Evolutionary conservation across 495 filamentous ascomycete genomes (phyloP).

Genomic region (Penicillium antarcticum): DNA sequence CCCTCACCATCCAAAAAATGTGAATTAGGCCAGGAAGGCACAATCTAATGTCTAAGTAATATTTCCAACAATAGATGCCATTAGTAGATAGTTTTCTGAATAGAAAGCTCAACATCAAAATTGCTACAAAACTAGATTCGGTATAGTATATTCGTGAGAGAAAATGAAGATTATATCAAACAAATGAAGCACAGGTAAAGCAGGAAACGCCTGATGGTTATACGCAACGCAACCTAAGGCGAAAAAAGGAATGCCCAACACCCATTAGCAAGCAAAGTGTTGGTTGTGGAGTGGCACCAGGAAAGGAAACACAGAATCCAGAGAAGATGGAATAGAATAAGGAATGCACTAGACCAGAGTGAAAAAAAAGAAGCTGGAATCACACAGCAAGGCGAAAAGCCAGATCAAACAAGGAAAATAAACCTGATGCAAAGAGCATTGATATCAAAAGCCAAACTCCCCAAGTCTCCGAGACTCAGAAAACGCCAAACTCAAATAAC

Average conservation of each 20-base stretch:
- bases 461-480: slow-evolving; percentile 1
- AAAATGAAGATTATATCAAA: neutral
- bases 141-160: neutral
- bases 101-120: neutral
- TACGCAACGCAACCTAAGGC: neutral
- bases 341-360: neutral
- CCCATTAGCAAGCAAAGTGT: slow-evolving; percentile 1
- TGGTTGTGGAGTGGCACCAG: neutral
- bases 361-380: neutral
- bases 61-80: no score
- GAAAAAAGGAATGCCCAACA: slow-evolving; percentile 4
- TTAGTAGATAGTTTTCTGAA: no score
- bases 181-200: slow-evolving; percentile 1
- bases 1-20: no score
- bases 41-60: no score
- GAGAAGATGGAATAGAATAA: slow-evolving; percentile 4
- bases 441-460: slow-evolving; percentile 8
- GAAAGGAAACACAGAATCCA: neutral
- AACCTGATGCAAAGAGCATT: slow-evolving; percentile 4
- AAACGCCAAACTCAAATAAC: slow-evolving; percentile 2
- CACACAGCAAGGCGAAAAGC: neutral
- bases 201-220: neutral
- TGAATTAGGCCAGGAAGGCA: no score
- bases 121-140: neutral
- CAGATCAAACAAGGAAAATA: neutral